Conservation (phyloP, 129 eudicot species). For the Chrysanthemum lavandulifolium region DNA sequence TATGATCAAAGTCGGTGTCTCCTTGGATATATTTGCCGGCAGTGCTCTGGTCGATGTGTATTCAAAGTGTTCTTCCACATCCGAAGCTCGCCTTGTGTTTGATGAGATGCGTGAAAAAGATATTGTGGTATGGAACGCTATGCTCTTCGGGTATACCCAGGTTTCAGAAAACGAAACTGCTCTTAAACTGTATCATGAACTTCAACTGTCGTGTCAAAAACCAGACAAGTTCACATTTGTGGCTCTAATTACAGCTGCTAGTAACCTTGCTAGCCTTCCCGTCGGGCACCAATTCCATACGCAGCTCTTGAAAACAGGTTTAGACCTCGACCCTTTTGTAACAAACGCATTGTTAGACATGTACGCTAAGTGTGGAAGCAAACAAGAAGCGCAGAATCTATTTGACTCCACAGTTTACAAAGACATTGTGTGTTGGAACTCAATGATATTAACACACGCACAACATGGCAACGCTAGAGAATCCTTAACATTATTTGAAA, state of each 20-base stretch:
- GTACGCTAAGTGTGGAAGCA: constrained; percentile 77
- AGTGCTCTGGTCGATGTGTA: constrained; percentile 69
- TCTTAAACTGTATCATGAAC: constrained; percentile 47
- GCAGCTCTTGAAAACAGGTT: constrained; percentile 45
- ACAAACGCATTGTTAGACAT: constrained; percentile 63
- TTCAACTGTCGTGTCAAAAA: constrained; percentile 34
- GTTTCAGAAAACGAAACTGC: constrained; percentile 52
- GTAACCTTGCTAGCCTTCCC: constrained; percentile 53
- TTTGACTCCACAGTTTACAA: constrained; percentile 37
- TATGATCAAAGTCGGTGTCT: constrained; percentile 40
- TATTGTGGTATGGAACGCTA: constrained; percentile 67
- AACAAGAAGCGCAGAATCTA: constrained; percentile 44
- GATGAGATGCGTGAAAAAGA: constrained; percentile 55
- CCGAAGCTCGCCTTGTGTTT: constrained; percentile 56
- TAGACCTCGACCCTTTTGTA: constrained; percentile 50
- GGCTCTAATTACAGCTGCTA: constrained; percentile 52
- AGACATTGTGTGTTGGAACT: constrained; percentile 66
- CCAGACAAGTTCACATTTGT: constrained; percentile 59
- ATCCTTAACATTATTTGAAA: constrained; percentile 46
- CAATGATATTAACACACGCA: constrained; percentile 59
- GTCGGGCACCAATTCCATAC: constrained; percentile 57
- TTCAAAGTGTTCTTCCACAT: constrained; percentile 41
- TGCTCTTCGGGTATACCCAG: constrained; percentile 61
- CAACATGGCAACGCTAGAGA: constrained; percentile 62
- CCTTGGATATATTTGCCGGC: constrained; percentile 37